Evolutionary conservation across 2,329 filamentous ascomycete genomes (phyloP), one percentile per base, ranked within the genome.

Genomic region (Colletotrichum chlorophyti): DNA sequence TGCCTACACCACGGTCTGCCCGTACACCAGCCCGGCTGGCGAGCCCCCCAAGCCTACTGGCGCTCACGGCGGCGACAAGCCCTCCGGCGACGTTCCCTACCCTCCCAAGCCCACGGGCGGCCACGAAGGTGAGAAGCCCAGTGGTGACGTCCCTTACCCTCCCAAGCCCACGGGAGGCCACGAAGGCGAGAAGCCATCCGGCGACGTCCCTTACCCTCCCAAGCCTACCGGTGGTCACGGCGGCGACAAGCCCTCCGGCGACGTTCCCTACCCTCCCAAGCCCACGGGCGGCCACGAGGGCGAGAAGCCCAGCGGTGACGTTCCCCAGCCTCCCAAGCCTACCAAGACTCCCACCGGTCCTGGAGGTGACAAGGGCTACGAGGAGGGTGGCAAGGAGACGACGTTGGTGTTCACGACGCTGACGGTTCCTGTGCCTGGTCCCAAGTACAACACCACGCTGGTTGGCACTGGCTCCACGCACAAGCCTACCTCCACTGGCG

Each of bases 1-100:
- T 29, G 53, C 64, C 53, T 76, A 72, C 27, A 79, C 76, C 23
- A 79, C 76, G 8, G 67, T 78, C 55, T 78, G 76, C 72, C 77
- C 77, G 7, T 69, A 78, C 24, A 65, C 64, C 24, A 62, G 53
- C 29, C 57, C 34, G 34, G 54, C 40, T n/a, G n/a, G n/a, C n/a
- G n/a, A n/a, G n/a, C n/a, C n/a, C n/a, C n/a, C n/a, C n/a, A n/a
- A n/a, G n/a, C n/a, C n/a, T n/a, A n/a, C n/a, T n/a, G n/a, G n/a
- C 6, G 14, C 34, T 21, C 14, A 4, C 46, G 24, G 23, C n/a
- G 12, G 31, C 2, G 40, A 15, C 3, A 50, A 35, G 31, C 43
- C 59, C 32, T 54, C 57, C 4, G 41, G 67, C 17, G 70, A 63
- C 8, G 65, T 69, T 24, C 65, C 69, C 9, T 68, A 77, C 66